Evolutionary conservation across 1,139 yeast species (phyloP), one percentile per base, ranked within the genome.

Genomic region (Ashbya aceris): DNA sequence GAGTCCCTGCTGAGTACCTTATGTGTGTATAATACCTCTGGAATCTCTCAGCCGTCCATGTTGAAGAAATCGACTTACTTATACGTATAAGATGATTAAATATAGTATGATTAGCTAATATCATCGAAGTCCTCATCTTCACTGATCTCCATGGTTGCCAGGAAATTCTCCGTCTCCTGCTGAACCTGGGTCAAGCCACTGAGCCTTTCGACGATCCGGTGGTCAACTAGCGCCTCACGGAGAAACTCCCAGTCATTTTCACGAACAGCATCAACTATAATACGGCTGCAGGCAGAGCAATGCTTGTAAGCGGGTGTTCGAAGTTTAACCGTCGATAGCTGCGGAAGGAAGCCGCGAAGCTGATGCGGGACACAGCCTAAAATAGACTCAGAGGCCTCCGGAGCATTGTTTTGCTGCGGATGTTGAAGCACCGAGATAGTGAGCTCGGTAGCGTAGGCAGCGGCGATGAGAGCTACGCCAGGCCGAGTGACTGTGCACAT

Each of bases 401-500:
- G 66, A 0, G 83, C 83, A 29, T 60, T 54, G 10, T 71, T 73
- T 30, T 67, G 67, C 3, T 66, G 57, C 0, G 77, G 77, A 51
- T 80, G 83, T 58, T 91, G 97, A 36, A 86, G 57, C 0, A 84
- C 52, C 0, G 95, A 77, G 0, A 85, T 83, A 49, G 85, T 60
- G 9, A 93, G 65, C 58, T 91, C 98, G 0, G 86, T 95, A 0
- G 95, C 95, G 35, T 80, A 66, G 0, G 96, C 77, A 0, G 95
- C 75, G 0, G 98, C 97, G 62, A 86, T 67, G 55, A 83, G 67
- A 0, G 98, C 95, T 0, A 83, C 89, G 0, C 99, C 98, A 0
- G 99, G 98, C 36, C 98, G 68, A 0, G 98, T 91, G 1, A 91
- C 98, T 0, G 98, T 91, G 59, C 99, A 91, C 96, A 91, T 91